Conservation (phyloP, 78 protist species). For the Dictyostelium brefeldianum region DNA sequence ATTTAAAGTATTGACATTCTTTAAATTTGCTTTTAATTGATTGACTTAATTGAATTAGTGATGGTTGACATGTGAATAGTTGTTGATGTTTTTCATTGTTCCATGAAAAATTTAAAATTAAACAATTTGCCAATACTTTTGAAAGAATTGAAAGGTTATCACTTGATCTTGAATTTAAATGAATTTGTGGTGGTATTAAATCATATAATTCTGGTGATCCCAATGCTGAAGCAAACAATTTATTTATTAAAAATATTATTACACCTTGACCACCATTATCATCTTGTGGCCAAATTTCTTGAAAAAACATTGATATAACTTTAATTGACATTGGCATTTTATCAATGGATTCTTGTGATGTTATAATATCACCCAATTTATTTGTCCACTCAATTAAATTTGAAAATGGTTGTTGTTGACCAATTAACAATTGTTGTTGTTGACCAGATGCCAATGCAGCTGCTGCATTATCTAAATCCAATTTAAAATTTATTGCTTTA, state of each 20-base stretch:
- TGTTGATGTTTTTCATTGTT: background rate
- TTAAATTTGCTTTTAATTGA: slow-evolving; percentile 11
- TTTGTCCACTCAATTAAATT: slow-evolving; percentile 1
- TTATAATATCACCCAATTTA: background rate
- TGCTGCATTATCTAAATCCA: background rate
- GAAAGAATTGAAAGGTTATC: slow-evolving; percentile 16
- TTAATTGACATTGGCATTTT: slow-evolving; percentile 53
- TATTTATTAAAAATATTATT: slow-evolving; percentile 15
- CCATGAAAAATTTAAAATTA: background rate
- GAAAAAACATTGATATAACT: slow-evolving; percentile 47
- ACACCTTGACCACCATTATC: slow-evolving; percentile 47
- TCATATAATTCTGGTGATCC: slow-evolving; percentile 25
- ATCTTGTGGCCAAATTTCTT: slow-evolving; percentile 76
- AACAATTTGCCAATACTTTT: background rate
- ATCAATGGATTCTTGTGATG: slow-evolving; percentile 17
- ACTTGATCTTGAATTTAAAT: slow-evolving; percentile 11
- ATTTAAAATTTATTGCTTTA: slow-evolving; percentile 40
- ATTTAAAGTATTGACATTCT: slow-evolving; percentile 47
- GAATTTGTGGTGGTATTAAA: slow-evolving; percentile 50
- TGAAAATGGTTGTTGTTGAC: background rate
- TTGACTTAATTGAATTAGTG: background rate
- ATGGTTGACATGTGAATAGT: background rate
- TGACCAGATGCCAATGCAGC: background rate
- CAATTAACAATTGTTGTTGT: background rate
- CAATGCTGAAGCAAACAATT: slow-evolving; percentile 36